Conservation (phyloP, 352 stramenopile genomes). For the Pythium sp. region DNA sequence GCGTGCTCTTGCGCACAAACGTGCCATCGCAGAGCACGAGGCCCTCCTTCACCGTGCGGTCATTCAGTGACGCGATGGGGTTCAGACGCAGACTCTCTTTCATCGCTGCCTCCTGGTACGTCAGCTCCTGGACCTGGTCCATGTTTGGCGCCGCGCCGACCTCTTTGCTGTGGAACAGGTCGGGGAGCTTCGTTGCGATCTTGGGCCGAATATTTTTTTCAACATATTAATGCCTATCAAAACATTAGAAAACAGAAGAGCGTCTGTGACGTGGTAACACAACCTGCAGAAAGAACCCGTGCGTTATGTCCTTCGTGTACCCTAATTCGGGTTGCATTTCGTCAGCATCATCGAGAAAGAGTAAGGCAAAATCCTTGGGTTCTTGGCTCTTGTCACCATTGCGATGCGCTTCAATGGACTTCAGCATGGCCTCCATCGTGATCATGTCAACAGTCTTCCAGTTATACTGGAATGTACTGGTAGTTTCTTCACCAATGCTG, state of each 20-base stretch:
- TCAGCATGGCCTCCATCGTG: conserved; percentile 40
- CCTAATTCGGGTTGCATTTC: conserved; percentile 4
- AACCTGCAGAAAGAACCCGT: conserved; percentile 83
- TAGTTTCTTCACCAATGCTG: conserved; percentile 28
- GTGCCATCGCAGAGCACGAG: conserved; percentile 42
- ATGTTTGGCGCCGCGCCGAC: conserved; percentile 27
- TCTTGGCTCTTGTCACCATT: background rate
- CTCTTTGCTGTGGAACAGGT: background rate
- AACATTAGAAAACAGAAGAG: conserved; percentile 76
- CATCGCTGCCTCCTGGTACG: conserved; percentile 46
- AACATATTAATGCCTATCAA: conserved; percentile 49
- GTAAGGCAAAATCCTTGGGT: conserved; percentile 38
- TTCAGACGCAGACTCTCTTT: conserved; percentile 68
- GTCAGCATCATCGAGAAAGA: conserved; percentile 41
- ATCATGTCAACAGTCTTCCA: conserved; percentile 45
- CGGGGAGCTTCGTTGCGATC: conserved; percentile 27
- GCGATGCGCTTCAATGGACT: conserved; percentile 27
- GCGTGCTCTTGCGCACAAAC: conserved; percentile 22
- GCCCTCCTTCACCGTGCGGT: conserved; percentile 25
- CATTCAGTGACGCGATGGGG: conserved; percentile 52
- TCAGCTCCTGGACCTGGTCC: conserved; percentile 39
- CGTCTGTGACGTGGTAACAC: conserved; percentile 72
- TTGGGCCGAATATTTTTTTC: conserved; percentile 45
- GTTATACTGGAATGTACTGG: conserved; percentile 28
- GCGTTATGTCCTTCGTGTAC: conserved; percentile 68